Percentiles rank a stretch among this genome's conserved stretches.
These are phyloP conservation scores for Cercospora janseana DNA, from an alignment of 2,329 filamentous ascomycete species.

Conservation along the genomic window DNA sequence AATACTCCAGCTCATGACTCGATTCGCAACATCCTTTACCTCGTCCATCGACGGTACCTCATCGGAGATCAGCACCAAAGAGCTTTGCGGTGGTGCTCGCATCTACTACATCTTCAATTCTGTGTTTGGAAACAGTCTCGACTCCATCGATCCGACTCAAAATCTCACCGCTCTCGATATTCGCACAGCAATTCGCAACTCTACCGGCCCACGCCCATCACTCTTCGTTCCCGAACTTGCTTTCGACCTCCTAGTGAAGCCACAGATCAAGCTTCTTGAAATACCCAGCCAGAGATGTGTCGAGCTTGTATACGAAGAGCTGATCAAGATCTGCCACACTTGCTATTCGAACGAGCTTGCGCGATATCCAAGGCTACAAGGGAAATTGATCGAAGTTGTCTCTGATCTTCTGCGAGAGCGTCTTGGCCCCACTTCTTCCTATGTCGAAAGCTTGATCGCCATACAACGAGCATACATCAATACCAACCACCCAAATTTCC, in stretches of 20 bases:
- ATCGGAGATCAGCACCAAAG: slow-evolving; percentile 97
- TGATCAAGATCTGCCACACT: slow-evolving; percentile 99
- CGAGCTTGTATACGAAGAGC: slow-evolving; percentile 95
- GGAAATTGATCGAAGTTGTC: slow-evolving; percentile 95
- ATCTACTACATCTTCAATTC: slow-evolving; percentile 99
- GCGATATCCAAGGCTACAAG: slow-evolving; percentile 87
- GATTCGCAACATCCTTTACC: slow-evolving; percentile 96
- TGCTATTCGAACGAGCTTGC: slow-evolving; percentile 93
- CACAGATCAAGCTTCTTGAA: slow-evolving; percentile 95
- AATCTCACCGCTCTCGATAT: slow-evolving; percentile 95
- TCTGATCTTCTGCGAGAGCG: slow-evolving; percentile 92
- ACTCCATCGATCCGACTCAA: slow-evolving; percentile 92
- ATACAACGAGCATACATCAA: slow-evolving; percentile 99
- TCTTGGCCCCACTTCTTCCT: slow-evolving; percentile 80
- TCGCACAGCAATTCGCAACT: slow-evolving; percentile 95
- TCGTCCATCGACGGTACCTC: slow-evolving; percentile 98
- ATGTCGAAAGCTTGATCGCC: slow-evolving; percentile 94
- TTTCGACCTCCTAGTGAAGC: slow-evolving; percentile 95
- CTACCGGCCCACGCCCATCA: slow-evolving; percentile 90
- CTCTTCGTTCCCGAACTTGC: slow-evolving; percentile 97
- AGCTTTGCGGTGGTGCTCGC: slow-evolving; percentile 87
- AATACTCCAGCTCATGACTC: slow-evolving; percentile 95
- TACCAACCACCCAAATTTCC: slow-evolving; percentile 98
- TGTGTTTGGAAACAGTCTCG: slow-evolving; percentile 92
- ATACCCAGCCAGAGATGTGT: slow-evolving; percentile 94